These are phyloP conservation scores for Coriaria nepalensis DNA, from an alignment of 306 rosid species.

Conservation along the genomic window DNA sequence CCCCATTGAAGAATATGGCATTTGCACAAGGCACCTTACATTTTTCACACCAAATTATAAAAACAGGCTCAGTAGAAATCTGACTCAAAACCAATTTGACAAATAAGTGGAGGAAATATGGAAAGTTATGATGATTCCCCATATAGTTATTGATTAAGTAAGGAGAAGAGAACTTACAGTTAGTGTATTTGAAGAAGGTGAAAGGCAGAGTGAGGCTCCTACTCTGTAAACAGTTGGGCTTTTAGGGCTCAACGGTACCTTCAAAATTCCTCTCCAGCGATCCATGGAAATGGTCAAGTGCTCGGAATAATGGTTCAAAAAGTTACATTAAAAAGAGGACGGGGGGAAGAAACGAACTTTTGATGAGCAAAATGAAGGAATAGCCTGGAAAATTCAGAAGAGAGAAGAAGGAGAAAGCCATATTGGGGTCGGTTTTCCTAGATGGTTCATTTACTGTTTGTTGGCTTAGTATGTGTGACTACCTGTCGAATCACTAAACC, in stretches of 20 bases:
- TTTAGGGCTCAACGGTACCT: conserved; percentile 39
- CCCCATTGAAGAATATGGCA: conserved; percentile 67
- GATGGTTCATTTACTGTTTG: no score
- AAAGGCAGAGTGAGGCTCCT: conserved; percentile 74
- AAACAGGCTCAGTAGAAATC: not conserved
- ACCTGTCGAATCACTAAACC: no score
- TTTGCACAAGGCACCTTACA: conserved; percentile 53
- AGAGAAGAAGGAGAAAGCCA: no score
- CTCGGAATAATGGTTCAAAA: no score
- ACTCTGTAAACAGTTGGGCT: conserved; percentile 32
- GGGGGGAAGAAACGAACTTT: no score
- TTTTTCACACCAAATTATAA: not conserved
- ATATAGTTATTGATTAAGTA: not conserved
- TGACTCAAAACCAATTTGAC: no score
- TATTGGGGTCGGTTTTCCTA: no score
- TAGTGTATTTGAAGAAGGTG: conserved; percentile 32
- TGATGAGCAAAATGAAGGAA: no score
- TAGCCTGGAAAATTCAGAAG: no score
- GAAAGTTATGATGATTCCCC: not conserved
- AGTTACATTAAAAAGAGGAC: no score
- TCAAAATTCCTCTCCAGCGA: conserved; percentile 74
- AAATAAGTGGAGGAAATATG: no score
- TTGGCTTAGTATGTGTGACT: no score
- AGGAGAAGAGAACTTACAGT: conserved; percentile 28
- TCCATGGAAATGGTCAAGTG: conserved; percentile 28